Base-by-base conservation (phyloP, 306 rosid genomes). In the Amphicarpaea edgeworthii region DNA sequence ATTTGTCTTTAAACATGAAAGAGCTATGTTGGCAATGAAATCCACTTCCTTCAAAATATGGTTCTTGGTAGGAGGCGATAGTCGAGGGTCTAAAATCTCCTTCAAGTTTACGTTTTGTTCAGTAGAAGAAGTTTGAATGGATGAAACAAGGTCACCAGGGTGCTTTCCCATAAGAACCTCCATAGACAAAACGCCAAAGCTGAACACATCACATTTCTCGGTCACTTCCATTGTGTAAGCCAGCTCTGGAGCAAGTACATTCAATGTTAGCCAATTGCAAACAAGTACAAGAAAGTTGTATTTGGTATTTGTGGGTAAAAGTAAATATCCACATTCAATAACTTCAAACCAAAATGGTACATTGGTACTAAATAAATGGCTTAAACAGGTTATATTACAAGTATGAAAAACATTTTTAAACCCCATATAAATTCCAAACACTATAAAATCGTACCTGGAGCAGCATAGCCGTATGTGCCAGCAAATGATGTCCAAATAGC, bases 401-500 rank as follows among this genome's bases (percentile, higher is more conserved):
- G n/a, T n/a, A n/a, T n/a, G n/a, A n/a, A n/a, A n/a, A n/a, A n/a
- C n/a, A n/a, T n/a, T n/a, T n/a, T n/a, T n/a, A n/a, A n/a, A n/a
- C n/a, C n/a, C n/a, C 3, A 32, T 3, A 37, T 38, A 38, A 38
- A 19, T 17, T 62, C 38, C 16, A 38, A 3, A 60, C 11, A 40
- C n/a, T 7, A 37, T 7, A 8, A 37, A 9, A 65, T 6, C 2
- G 0, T 8, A 86, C 87, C 87, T 83, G 90, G 90, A 40, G 87
- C 87, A 72, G 84, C 83, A 59, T 86, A 83, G 28, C 87, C 90
- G 53, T 77, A 77, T 62, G 90, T 83, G 21, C 87, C 87, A 0
- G 84, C 87, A 74, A 86, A 73, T 3, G 87, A 5, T 3, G 89
- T 86, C 89, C 85, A 86, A 21, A 63, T 38, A 12, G 82, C 50